Evolutionary conservation across 495 filamentous ascomycete species (phyloP).

Genomic region (Hypoxylon trugodes): DNA sequence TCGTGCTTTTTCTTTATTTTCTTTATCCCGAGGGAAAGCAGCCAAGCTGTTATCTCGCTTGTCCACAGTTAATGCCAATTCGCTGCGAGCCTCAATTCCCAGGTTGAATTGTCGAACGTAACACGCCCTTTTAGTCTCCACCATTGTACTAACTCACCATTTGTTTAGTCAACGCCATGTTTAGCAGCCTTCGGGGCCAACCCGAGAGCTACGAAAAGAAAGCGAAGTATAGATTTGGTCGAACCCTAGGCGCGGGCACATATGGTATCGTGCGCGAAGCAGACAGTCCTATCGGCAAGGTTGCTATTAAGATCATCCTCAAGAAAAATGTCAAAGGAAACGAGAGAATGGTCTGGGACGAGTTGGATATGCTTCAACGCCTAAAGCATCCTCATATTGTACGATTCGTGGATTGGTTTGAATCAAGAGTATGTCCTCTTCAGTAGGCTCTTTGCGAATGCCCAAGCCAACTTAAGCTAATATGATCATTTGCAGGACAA

Average conservation of each 20-base stretch:
- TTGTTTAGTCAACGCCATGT: slow-evolving; percentile 81
- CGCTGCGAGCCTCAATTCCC: neutral
- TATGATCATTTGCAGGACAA: slow-evolving; percentile 76
- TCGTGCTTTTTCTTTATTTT: slow-evolving; percentile 6
- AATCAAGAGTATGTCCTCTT: slow-evolving; percentile 74
- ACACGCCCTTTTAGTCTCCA: neutral
- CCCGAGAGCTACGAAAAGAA: slow-evolving; percentile 99
- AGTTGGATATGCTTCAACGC: slow-evolving; percentile 88
- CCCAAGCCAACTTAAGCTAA: neutral
- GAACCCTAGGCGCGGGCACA: slow-evolving; percentile 93
- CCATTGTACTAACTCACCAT: slow-evolving; percentile 22
- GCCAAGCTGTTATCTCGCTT: slow-evolving; percentile 3
- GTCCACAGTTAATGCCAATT: slow-evolving; percentile 19
- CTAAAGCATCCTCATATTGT: slow-evolving; percentile 97
- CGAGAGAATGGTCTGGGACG: slow-evolving; percentile 98
- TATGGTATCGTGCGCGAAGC: slow-evolving; percentile 99
- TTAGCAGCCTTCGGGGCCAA: slow-evolving; percentile 97
- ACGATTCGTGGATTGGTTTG: slow-evolving; percentile 98
- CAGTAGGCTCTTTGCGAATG: neutral
- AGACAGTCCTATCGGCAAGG: slow-evolving; percentile 81
- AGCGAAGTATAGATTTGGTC: slow-evolving; percentile 89
- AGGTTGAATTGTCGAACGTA: slow-evolving; percentile 21
- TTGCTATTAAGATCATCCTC: slow-evolving; percentile 98
- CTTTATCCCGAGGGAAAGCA: slow-evolving; percentile 15
- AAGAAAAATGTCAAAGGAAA: slow-evolving; percentile 99